phyloP scores from a whole-genome alignment of 2,329 filamentous ascomycete genomes.

The Zymoseptoria passerinii region DNA sequence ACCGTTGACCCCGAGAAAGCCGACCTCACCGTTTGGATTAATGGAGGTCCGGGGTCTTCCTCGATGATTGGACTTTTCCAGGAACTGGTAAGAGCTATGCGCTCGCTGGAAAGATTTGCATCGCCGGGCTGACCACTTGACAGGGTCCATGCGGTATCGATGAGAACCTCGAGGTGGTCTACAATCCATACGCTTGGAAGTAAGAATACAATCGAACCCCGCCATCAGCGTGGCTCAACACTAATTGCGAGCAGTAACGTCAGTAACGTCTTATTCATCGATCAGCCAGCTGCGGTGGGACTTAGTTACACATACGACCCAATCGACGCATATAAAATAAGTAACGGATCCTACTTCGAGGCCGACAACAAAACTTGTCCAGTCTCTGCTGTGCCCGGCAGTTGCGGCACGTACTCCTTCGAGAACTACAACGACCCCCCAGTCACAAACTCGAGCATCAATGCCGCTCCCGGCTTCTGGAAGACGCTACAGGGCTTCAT shows the following conservation, averaged over 20 bases:
- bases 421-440: constrained; percentile 41
- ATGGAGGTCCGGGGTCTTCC: constrained; percentile 51
- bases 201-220: background rate
- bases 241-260: constrained; percentile 31
- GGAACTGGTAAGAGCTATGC: constrained; percentile 26
- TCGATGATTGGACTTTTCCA: constrained; percentile 53
- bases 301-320: constrained; percentile 41
- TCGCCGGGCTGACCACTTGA: background rate
- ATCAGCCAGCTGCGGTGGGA: constrained; percentile 55
- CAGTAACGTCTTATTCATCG: constrained; percentile 62
- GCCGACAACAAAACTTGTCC: constrained; percentile 17
- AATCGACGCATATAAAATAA: constrained; percentile 34
- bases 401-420: constrained; percentile 50
- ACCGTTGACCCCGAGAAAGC: constrained; percentile 42
- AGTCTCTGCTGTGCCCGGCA: constrained; percentile 8
- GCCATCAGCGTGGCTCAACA: background rate
- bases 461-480: constrained; percentile 52
- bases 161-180: constrained; percentile 5
- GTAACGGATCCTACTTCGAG: constrained; percentile 20
- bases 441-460: constrained; percentile 40
- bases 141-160: background rate
- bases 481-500: constrained; percentile 55
- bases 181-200: constrained; percentile 56
- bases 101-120: constrained; percentile 22
- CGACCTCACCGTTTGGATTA: constrained; percentile 54